These are phyloP conservation scores for Aspergillus indologenus DNA, from an alignment of 495 filamentous ascomycete genomes.

Conservation along the genomic window DNA sequence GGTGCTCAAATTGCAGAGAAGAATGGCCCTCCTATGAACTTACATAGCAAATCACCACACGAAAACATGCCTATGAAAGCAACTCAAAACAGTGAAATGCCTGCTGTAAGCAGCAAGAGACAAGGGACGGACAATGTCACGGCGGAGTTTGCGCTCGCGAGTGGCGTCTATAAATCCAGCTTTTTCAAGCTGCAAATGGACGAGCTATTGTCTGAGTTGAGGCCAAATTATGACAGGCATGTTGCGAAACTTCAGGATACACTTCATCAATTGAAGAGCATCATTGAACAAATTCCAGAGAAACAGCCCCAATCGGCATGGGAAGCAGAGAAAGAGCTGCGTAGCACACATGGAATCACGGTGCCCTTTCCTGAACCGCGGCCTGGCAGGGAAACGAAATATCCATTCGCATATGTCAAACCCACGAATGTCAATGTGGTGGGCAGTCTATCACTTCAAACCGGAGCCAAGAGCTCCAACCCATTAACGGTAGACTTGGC, in stretches of 20 bases:
- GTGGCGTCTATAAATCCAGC: slow-evolving; percentile 60
- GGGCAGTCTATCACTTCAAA: slow-evolving; percentile 81
- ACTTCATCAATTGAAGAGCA: slow-evolving; percentile 66
- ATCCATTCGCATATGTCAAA: slow-evolving; percentile 72
- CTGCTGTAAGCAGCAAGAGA: slow-evolving; percentile 3
- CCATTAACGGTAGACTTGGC: slow-evolving; percentile 71
- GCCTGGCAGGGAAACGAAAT: slow-evolving; percentile 69
- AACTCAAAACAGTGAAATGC: slow-evolving; percentile 8
- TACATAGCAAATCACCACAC: background rate
- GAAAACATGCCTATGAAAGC: slow-evolving; percentile 7
- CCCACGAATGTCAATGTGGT: slow-evolving; percentile 81
- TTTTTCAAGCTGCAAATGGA: slow-evolving; percentile 87
- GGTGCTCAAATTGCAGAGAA: background rate
- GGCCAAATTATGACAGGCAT: slow-evolving; percentile 64
- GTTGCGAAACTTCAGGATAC: slow-evolving; percentile 63
- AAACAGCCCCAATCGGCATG: slow-evolving; percentile 53
- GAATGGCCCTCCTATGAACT: background rate
- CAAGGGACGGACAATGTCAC: slow-evolving; percentile 29
- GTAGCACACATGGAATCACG: slow-evolving; percentile 58
- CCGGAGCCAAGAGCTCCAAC: slow-evolving; percentile 58
- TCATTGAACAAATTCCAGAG: slow-evolving; percentile 69
- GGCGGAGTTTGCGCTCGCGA: slow-evolving; percentile 42
- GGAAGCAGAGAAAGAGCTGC: slow-evolving; percentile 65
- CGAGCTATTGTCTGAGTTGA: slow-evolving; percentile 69
- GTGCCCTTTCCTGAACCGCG: slow-evolving; percentile 81